Evolutionary conservation across 2,329 filamentous ascomycete species (phyloP).

Genomic region (Colletotrichum brevisporum): DNA sequence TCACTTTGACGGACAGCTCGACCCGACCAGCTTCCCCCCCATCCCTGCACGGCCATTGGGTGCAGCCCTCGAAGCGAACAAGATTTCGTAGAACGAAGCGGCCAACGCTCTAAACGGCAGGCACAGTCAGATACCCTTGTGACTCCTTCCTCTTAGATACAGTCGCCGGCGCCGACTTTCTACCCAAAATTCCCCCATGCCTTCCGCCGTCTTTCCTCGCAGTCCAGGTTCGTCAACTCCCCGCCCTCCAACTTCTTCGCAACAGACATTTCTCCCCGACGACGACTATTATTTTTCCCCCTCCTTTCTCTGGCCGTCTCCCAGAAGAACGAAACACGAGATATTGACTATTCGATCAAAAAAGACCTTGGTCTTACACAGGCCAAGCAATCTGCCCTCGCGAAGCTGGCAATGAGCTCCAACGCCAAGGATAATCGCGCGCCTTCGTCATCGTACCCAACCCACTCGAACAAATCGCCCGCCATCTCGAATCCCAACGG

Average conservation of each 20-base stretch:
- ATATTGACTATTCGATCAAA: constrained; percentile 26
- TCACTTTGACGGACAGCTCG: constrained; percentile 18
- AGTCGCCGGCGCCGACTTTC: constrained; percentile 19
- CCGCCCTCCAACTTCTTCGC: neutral
- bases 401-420: constrained; percentile 61
- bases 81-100: constrained; percentile 31
- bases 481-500: constrained; percentile 14
- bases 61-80: constrained; percentile 30
- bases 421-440: constrained; percentile 46
- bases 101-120: constrained; percentile 34
- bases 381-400: constrained; percentile 57
- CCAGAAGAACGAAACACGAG: neutral
- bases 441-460: constrained; percentile 48
- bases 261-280: neutral
- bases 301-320: neutral
- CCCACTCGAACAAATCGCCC: constrained; percentile 41
- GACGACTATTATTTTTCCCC: neutral
- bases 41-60: constrained; percentile 35
- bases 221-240: constrained; percentile 34
- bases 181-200: constrained; percentile 28
- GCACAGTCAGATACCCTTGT: constrained; percentile 30
- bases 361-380: constrained; percentile 47
- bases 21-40: constrained; percentile 35
- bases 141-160: constrained; percentile 31
- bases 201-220: constrained; percentile 38